Conservation (phyloP, 2,329 filamentous ascomycete species). For the Lecanoromycetidae sp. region DNA sequence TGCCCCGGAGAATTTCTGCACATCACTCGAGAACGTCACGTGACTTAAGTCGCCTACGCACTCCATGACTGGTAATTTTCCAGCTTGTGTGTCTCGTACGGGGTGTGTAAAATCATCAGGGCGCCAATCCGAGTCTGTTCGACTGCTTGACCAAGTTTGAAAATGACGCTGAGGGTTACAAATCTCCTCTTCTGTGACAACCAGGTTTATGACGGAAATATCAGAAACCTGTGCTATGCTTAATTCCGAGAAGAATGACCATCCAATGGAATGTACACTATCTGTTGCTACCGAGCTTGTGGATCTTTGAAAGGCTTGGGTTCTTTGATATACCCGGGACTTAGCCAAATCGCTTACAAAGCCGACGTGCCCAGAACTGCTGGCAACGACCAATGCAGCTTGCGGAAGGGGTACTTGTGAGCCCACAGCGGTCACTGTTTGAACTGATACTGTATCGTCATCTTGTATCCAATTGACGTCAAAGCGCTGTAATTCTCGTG, state of each 20-base stretch:
- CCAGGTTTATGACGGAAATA: conserved; percentile 11
- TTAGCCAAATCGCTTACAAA: conserved; percentile 5
- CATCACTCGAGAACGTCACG: too few relatives aligned
- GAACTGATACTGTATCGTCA: not conserved
- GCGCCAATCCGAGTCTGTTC: not conserved
- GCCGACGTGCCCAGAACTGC: not conserved
- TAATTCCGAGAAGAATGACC: conserved; percentile 9
- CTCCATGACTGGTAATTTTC: not conserved
- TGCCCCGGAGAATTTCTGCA: too few relatives aligned
- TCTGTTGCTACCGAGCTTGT: not conserved
- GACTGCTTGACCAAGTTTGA: conserved; percentile 2
- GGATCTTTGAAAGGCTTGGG: not conserved
- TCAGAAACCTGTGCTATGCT: conserved; percentile 12
- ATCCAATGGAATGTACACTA: not conserved
- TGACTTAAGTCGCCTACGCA: too few relatives aligned
- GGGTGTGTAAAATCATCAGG: not conserved
- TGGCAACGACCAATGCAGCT: not conserved
- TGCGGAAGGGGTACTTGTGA: too few relatives aligned
- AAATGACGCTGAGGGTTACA: not conserved
- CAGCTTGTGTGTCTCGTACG: not conserved
- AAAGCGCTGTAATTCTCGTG: not conserved
- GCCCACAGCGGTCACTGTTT: not conserved
- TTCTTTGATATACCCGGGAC: conserved; percentile 10
- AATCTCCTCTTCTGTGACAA: not conserved
- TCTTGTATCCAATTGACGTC: not conserved